A percentile compares a stretch with the other conserved stretches of the same genome.
Evolutionary conservation across 176 grass and related monocot species (phyloP).

Genomic region (Triticum turgidum): DNA sequence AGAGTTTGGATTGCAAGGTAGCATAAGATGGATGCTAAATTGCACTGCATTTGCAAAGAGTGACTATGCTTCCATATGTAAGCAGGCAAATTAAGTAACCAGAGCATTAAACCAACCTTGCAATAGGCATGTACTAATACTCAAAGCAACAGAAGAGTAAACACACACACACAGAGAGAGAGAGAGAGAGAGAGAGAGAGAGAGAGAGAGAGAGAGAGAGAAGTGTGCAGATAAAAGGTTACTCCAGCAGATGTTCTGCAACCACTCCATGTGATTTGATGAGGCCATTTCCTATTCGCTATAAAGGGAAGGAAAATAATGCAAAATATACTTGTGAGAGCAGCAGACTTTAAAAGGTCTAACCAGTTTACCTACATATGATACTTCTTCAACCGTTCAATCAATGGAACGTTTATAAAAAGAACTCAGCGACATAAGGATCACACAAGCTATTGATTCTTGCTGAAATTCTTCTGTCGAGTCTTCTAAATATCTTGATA

Average conservation of each 20-base stretch:
- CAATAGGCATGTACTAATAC: background rate
- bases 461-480: background rate
- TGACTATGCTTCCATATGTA: background rate
- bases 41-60: background rate
- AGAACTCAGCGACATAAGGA: background rate
- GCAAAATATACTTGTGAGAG: background rate
- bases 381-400: background rate
- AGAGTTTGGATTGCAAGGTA: background rate
- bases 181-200: too few species aligned
- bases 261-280: background rate
- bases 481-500: background rate
- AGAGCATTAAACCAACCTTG: conserved; percentile 1
- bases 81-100: background rate
- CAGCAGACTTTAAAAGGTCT: background rate
- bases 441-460: background rate
- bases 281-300: background rate
- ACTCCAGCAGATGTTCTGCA: background rate
- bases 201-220: background rate
- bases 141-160: background rate
- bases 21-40: background rate
- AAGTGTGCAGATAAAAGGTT: background rate
- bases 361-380: background rate
- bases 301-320: background rate
- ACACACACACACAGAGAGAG: background rate
- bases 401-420: background rate